phyloP scores from a whole-genome alignment of 2,329 filamentous ascomycete species.

The Lachnellula suecica region DNA sequence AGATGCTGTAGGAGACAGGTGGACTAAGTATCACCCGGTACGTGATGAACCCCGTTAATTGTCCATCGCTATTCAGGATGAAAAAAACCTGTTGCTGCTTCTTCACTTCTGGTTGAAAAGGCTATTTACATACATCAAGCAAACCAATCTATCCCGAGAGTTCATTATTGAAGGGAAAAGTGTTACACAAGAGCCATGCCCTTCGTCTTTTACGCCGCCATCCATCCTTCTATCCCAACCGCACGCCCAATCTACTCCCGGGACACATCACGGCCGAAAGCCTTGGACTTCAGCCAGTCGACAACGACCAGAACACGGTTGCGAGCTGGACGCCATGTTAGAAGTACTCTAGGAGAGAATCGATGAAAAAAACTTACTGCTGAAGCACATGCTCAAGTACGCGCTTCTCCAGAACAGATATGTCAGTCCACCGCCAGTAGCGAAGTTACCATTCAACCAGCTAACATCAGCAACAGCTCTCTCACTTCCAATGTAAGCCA shows the following conservation, averaged over 20 bases:
- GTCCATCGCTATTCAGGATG: no score
- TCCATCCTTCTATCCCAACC: neutral
- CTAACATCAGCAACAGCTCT: conserved; percentile 96
- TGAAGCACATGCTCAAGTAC: conserved; percentile 99
- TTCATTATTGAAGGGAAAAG: conserved; percentile 23
- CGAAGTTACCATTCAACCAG: conserved; percentile 97
- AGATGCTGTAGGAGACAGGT: no score
- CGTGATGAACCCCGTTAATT: no score
- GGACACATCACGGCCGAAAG: conserved; percentile 93
- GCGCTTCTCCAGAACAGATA: conserved; percentile 98
- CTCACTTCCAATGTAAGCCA: conserved; percentile 98
- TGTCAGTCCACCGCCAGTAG: conserved; percentile 87
- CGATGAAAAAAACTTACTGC: conserved; percentile 66
- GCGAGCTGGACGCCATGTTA: conserved; percentile 58
- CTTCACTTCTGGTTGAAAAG: neutral
- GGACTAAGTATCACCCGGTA: neutral
- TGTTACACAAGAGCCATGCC: neutral
- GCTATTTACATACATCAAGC: neutral
- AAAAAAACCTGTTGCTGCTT: neutral
- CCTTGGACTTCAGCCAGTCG: conserved; percentile 96
- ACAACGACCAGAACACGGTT: conserved; percentile 91
- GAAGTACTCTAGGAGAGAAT: conserved; percentile 5
- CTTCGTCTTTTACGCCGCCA: neutral
- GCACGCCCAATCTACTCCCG: conserved; percentile 59
- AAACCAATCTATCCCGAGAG: conserved; percentile 1